Percentiles rank a stretch among this genome's conserved stretches.
These are phyloP conservation scores for Solanum bulbocastanum DNA, from an alignment of 257 asterid genomes.

Conservation along the genomic window DNA sequence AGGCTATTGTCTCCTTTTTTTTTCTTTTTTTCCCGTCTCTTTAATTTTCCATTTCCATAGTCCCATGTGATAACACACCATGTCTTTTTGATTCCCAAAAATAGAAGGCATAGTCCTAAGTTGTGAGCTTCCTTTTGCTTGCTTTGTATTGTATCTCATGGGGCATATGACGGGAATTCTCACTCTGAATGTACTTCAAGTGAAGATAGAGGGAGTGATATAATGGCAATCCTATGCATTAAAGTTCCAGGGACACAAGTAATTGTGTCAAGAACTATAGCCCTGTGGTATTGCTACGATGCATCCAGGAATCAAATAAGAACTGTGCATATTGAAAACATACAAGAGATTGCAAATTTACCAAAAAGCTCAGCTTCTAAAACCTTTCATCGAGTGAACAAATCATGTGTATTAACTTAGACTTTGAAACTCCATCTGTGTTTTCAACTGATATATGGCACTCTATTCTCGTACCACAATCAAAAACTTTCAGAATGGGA, in stretches of 20 bases:
- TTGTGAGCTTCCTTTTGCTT: not conserved
- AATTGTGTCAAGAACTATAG: no score
- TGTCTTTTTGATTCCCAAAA: not conserved
- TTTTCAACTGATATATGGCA: conserved; percentile 92
- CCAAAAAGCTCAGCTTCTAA: conserved; percentile 80
- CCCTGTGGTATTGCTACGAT: no score
- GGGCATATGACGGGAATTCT: not conserved
- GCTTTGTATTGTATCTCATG: not conserved
- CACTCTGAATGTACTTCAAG: not conserved
- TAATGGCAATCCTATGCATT: no score
- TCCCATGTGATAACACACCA: not conserved
- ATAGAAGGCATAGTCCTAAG: not conserved
- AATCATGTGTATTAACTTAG: conserved; percentile 54
- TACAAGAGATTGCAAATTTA: conserved; percentile 8
- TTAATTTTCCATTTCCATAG: not conserved
- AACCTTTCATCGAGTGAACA: conserved; percentile 80
- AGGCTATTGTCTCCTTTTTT: not conserved
- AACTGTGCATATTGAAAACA: no score
- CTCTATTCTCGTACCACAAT: conserved; percentile 84
- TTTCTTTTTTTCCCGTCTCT: not conserved
- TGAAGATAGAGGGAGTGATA: not conserved
- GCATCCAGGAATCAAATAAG: no score
- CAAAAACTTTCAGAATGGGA: conserved; percentile 82
- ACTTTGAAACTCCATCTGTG: conserved; percentile 82
- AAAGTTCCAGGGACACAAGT: no score